Evolutionary conservation across 2,329 filamentous ascomycete species (phyloP), one percentile per base, ranked within the genome.

Genomic region (Akanthomyces muscarius): DNA sequence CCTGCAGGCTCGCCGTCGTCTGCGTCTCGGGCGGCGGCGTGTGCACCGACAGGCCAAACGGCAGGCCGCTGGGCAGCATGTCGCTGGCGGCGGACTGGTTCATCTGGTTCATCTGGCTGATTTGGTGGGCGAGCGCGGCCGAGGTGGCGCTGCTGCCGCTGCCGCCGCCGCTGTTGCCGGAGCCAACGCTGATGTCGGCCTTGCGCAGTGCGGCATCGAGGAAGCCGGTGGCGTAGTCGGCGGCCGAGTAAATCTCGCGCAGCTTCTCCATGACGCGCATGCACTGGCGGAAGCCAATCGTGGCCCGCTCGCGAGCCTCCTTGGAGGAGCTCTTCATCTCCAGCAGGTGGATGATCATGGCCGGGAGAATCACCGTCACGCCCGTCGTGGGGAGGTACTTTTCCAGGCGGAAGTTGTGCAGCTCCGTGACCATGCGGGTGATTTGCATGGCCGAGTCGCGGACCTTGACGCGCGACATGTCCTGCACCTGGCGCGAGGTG

Each of bases 141-240:
- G 44, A 41, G 11, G 45, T 45, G 4, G 30, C 21, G 50, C 50
- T 47, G 50, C 50, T 54, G 54, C 36, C 10, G 33, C 33, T 54
- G 38, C 50, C 48, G 54, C 45, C 38, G 54, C 45, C 38, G 7
- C n/a, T 25, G 36, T 51, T 52, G 23, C 61, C 61, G 6, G 61
- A 55, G 28, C 77, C 84, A 45, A 92, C 80, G 62, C 90, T 87
- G 66, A 95, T 92, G 63, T 90, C 87, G 10, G 91, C 91, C 78
- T 96, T 96, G 66, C 90, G 88, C 66, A 97, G 89, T 0, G 92
- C 92, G 1, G 92, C 92, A 72, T 96, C 91, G n/a, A 97, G 82
- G 78, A 97, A 97, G 2, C 91, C 91, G 0, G 91, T 94, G n/a
- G 92, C 92, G 70, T 95, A 97, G 74, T 97, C 93, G n/a, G 94